Base-by-base conservation (phyloP, 371 early-diverging fungal genomes). In the Chytridiales sp. region DNA sequence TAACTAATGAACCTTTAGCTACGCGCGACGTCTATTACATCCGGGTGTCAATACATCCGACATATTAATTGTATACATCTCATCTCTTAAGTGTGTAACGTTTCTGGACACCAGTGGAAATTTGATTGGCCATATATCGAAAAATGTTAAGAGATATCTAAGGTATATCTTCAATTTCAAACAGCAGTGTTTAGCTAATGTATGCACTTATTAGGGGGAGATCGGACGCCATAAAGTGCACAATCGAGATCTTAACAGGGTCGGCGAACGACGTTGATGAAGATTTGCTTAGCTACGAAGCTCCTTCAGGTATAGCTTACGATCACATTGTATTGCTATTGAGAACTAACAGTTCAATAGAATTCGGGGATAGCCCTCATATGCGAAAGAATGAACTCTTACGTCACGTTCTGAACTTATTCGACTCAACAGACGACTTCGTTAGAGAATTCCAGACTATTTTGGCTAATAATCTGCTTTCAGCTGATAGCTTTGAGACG, bases 371-470 rank as follows among this genome's bases (percentile, higher is more conserved):
- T 44, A n/a, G 30, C 44, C 17, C 30, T 34, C 1, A n/a, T n/a
- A n/a, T n/a, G n/a, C n/a, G 56, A 56, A 21, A 44, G 41, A n/a
- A 30, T 34, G 17, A 43, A 42, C 17, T 44, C 11, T 13, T 30
- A 44, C 19, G 46, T 56, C 30, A 8, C n/a, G n/a, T n/a, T n/a
- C n/a, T n/a, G n/a, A n/a, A 56, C 13, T 44, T 56, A 17, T 56
- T 56, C 32, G 56, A 56, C 31, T 56, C 56, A 1, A 42, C n/a
- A 31, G 56, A 56, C 11, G 43, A 27, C 3, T 56, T 56, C 31
- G 32, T 56, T 9, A n/a, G 30, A 17, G 56, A 56, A 31, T 56
- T 56, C 46, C 46, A 56, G 29, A 44, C 17, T 17, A 29, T 56
- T 8, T 30, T 56, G 46, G 56, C 47, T 3, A 46, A 56, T 17